Evolutionary conservation across 148 eudicot genomes (phyloP), one percentile per base, ranked within the genome.

Genomic region (Dysphania ambrosioides): DNA sequence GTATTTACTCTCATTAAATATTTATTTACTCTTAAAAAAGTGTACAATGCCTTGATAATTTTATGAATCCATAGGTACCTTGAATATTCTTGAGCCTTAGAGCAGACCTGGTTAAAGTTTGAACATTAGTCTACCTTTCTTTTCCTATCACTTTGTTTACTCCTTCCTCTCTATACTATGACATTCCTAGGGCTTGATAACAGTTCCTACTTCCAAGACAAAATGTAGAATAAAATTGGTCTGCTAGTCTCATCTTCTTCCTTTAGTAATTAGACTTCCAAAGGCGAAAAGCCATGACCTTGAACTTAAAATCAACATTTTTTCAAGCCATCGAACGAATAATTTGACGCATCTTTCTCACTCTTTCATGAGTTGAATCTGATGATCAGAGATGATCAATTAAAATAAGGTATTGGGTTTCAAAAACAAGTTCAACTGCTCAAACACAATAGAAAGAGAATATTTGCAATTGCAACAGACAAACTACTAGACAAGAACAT

Each of bases 151-250:
- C n/a, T n/a, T n/a, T n/a, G n/a, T n/a, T n/a, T n/a, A n/a, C n/a
- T n/a, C n/a, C n/a, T 40, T 19, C 51, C 51, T 40, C 24, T 66
- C 30, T 36, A n/a, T 15, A 16, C 5, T 64, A 15, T 34, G 19
- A 5, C 32, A 67, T 11, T 41, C 55, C 55, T 67, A 41, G n/a
- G 18, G 16, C 42, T 5, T 42, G 15, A 42, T 26, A 67, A 67
- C 42, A 67, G 34, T 41, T 27, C 53, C 9, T 67, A 67, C n/a
- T 41, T 27, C 53, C 9, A 23, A n/a, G 30, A 66, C 49, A 66
- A 21, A 5, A 66, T 66, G 55, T 67, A 67, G 19, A 13, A 67
- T 67, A 40, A 15, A 66, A 24, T 29, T 66, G 53, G 53, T 66
- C 51, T 53, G 40, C 27, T 4, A 66, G 21, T 66, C 53, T 66